These are phyloP conservation scores for Furcasterigmium furcatum DNA, from an alignment of 2,329 filamentous ascomycete genomes.

Conservation along the genomic window DNA sequence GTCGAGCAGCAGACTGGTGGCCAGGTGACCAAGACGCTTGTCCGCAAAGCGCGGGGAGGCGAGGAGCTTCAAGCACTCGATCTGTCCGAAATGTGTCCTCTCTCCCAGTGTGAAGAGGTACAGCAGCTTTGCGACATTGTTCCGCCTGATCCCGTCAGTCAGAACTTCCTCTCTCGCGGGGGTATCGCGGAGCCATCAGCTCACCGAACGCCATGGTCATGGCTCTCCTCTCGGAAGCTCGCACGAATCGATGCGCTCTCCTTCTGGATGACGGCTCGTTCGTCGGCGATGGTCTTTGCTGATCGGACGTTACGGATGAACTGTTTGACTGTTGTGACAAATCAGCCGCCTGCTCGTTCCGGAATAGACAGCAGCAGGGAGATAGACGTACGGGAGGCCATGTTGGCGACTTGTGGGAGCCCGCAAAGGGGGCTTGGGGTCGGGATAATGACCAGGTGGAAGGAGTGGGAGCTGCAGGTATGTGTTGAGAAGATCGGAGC, in stretches of 20 bases:
- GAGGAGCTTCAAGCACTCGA: slow-evolving; percentile 96
- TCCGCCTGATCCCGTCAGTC: slow-evolving; percentile 60
- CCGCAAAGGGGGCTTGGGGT: slow-evolving; percentile 9
- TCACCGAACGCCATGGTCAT: slow-evolving; percentile 86
- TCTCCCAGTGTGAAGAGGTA: slow-evolving; percentile 98
- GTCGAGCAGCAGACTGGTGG: slow-evolving; percentile 92
- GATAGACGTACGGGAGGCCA: slow-evolving; percentile 33
- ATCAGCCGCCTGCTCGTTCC: slow-evolving; percentile 6
- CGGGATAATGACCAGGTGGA: slow-evolving; percentile 1
- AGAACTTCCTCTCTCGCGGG: neutral
- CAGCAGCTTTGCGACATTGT: slow-evolving; percentile 97
- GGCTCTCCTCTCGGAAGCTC: slow-evolving; percentile 95
- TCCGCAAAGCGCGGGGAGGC: slow-evolving; percentile 97
- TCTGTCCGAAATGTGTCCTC: slow-evolving; percentile 97
- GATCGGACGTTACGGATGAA: slow-evolving; percentile 99
- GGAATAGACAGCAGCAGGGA: no score
- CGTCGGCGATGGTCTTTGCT: slow-evolving; percentile 97
- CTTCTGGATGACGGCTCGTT: slow-evolving; percentile 97
- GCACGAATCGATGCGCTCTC: slow-evolving; percentile 97
- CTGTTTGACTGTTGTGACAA: slow-evolving; percentile 74
- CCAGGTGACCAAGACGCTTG: slow-evolving; percentile 92
- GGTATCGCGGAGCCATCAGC: slow-evolving; percentile 21
- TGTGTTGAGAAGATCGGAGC: neutral
- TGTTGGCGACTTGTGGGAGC: slow-evolving; percentile 19
- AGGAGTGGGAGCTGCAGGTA: neutral